phyloP scores from a whole-genome alignment of 768 basidiomycete genomes.

The Roridomyces roridus region DNA sequence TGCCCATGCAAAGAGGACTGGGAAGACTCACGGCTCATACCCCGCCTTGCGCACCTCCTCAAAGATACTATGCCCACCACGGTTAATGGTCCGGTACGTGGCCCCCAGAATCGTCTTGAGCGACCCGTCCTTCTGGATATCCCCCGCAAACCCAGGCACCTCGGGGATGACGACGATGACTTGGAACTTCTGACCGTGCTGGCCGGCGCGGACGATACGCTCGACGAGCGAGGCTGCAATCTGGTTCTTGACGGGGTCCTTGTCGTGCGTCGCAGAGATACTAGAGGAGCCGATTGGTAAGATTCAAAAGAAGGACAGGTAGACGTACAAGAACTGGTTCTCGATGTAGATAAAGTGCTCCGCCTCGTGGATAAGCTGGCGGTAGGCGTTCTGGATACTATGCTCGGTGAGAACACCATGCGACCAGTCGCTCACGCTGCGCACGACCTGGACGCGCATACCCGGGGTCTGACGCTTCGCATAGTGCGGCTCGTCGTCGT shows the following conservation, averaged over 20 bases:
- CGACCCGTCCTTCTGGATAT: conserved; percentile 69
- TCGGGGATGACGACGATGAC: conserved; percentile 90
- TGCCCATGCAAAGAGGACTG: not conserved
- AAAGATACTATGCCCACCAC: conserved; percentile 87
- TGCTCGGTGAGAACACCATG: conserved; percentile 90
- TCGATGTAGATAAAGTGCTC: conserved; percentile 94
- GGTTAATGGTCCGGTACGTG: conserved; percentile 87
- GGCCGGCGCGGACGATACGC: conserved; percentile 84
- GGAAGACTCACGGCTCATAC: conserved; percentile 72
- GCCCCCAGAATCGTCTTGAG: conserved; percentile 88
- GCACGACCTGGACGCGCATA: conserved; percentile 79
- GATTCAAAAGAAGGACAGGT: not conserved
- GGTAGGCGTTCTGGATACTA: conserved; percentile 93
- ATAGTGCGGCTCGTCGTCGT: conserved; percentile 44
- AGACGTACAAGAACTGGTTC: conserved; percentile 87
- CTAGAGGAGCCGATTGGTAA: conserved; percentile 51
- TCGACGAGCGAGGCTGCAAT: conserved; percentile 86
- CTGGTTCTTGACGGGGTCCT: conserved; percentile 77
- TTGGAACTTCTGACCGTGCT: conserved; percentile 77
- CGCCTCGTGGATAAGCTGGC: conserved; percentile 81
- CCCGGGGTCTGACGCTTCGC: conserved; percentile 49
- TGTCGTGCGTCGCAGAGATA: conserved; percentile 73
- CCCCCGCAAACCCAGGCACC: conserved; percentile 87
- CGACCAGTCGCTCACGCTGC: conserved; percentile 93
- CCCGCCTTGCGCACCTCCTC: conserved; percentile 80